Percentiles rank a stretch among this genome's conserved stretches.
These are phyloP conservation scores for Conringia planisiliqua DNA, from an alignment of 345 rosid species.

Conservation along the genomic window DNA sequence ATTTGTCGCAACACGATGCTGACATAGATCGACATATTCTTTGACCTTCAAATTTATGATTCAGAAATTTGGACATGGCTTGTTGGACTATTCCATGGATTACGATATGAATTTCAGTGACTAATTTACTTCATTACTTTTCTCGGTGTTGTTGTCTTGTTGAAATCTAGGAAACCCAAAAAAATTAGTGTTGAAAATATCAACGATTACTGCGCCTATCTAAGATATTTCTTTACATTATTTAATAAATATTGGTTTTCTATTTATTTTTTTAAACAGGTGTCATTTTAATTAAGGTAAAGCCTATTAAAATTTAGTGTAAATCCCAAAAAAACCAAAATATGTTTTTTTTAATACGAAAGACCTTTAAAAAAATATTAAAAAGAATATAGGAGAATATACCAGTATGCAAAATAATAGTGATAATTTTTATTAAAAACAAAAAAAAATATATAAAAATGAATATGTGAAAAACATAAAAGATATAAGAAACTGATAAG, in stretches of 20 bases:
- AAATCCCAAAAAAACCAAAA: no score
- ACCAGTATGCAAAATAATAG: no score
- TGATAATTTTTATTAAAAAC: no score
- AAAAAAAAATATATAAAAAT: no score
- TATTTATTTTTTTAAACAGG: no score
- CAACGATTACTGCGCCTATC: neutral
- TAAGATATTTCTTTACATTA: neutral
- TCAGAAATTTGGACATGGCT: conserved; percentile 14
- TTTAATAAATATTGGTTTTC: neutral
- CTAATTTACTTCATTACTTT: neutral
- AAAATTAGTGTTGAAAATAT: conserved; percentile 5
- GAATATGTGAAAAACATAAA: no score
- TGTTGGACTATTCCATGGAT: neutral
- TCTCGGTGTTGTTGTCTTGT: neutral
- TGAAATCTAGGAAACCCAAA: neutral
- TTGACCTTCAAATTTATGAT: conserved; percentile 14
- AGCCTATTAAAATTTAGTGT: neutral
- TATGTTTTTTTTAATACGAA: no score
- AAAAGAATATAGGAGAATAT: no score
- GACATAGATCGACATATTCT: neutral
- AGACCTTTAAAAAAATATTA: no score
- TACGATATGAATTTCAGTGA: neutral
- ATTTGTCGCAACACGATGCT: neutral
- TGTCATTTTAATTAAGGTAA: neutral
- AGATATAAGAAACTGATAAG: no score